Evolutionary conservation across 495 filamentous ascomycete genomes (phyloP).

Genomic region (Annulohypoxylon stygium): DNA sequence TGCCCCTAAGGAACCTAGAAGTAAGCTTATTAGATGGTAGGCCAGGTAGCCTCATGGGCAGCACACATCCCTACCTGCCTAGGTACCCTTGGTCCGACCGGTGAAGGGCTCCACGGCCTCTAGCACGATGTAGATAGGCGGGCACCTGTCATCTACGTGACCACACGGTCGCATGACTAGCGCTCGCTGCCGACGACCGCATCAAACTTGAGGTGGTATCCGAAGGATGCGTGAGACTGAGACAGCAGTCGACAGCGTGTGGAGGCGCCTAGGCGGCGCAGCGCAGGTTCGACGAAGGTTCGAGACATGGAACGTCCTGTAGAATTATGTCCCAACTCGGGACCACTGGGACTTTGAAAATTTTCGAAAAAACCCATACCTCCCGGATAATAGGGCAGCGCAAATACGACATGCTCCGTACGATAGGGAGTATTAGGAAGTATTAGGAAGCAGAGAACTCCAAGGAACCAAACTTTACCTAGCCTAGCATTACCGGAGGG

Average conservation of each 20-base stretch:
- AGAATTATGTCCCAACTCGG: slow-evolving; percentile 22
- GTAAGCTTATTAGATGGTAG: slow-evolving; percentile 31
- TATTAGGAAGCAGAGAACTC: not conserved
- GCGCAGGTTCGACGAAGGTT: slow-evolving; percentile 21
- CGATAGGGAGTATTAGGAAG: too few relatives aligned
- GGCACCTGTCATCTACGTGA: slow-evolving; percentile 34
- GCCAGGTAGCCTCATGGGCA: slow-evolving; percentile 40
- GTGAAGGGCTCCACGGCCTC: slow-evolving; percentile 29
- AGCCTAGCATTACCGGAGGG: slow-evolving; percentile 8
- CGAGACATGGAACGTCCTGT: slow-evolving; percentile 16
- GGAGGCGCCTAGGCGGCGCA: slow-evolving; percentile 39
- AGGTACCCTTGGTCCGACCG: slow-evolving; percentile 40
- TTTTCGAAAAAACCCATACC: not conserved
- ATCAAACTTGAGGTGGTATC: slow-evolving; percentile 9
- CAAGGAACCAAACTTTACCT: not conserved
- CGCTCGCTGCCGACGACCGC: slow-evolving; percentile 20
- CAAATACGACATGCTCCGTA: not conserved
- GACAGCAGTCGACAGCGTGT: slow-evolving; percentile 21
- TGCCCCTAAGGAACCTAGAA: slow-evolving; percentile 16
- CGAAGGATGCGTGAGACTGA: slow-evolving; percentile 41
- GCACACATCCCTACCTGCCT: slow-evolving; percentile 23
- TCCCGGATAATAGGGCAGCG: not conserved
- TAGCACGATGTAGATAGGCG: slow-evolving; percentile 8
- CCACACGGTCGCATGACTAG: slow-evolving; percentile 36
- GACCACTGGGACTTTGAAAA: slow-evolving; percentile 1